Evolutionary conservation across 2,329 filamentous ascomycete genomes (phyloP), one percentile per base, ranked within the genome.

Genomic region (Scedosporium apiospermum): DNA sequence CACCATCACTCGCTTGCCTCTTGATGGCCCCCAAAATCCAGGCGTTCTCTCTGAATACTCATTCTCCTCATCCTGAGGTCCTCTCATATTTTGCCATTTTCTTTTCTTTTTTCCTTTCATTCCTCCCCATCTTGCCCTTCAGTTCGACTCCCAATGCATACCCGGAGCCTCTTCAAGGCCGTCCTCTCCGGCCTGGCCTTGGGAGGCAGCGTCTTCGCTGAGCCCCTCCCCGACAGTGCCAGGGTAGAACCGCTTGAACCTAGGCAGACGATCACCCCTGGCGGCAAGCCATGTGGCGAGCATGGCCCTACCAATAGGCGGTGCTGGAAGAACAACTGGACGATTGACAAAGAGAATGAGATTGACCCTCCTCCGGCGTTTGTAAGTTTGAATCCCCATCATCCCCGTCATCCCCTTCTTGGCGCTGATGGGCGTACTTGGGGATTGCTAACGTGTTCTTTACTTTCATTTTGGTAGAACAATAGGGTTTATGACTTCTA

Each of bases 251-350:
- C n/a, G 6, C n/a, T 61, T 51, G 41, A 30, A n/a, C 53, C 51
- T 6, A 67, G 66, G 42, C 68, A 69, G 44, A 67, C 66, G 30
- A 67, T 71, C 61, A 68, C 46, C 9, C 69, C 69, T 16, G 69
- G 62, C 14, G 62, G 62, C 21, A 10, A 6, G 12, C 57, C 62
- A 63, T 72, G 71, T 55, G 71, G 71, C 1, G 66, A 70, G 41
- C 67, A 73, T 59, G 69, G 68, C 16, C 66, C 68, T 4, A 68
- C 66, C 6, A 73, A 73, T 64, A 63, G 72, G 1, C 65, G 64
- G 0, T 73, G 72, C 67, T 73, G 72, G 72, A 70, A 65, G 49
- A 70, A 72, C 64, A 66, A 64, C 63, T 73, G 67, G 65, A 69
- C 67, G 59, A 67, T 74, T 64, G 65, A 65, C 60, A 71, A 71